A percentile compares a stretch with the other conserved stretches of the same genome.
phyloP scores from a whole-genome alignment of 1,139 yeast species.

The Saccharomycopsis phalli region DNA sequence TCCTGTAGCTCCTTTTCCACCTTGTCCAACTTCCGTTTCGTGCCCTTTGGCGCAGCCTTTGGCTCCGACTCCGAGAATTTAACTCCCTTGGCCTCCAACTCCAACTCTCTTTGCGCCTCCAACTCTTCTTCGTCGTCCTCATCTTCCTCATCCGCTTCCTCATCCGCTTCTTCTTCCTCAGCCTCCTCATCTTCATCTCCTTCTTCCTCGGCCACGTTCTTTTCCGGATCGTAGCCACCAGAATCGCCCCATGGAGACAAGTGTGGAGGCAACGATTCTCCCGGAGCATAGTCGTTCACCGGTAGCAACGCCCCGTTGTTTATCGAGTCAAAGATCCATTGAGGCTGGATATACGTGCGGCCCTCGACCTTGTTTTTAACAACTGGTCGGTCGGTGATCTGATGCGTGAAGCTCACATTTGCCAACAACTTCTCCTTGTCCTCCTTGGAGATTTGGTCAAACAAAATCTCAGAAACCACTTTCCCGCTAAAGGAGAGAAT shows the following conservation, averaged over 20 bases:
- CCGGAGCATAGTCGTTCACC: constrained; percentile 81
- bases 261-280: constrained; percentile 94
- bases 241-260: constrained; percentile 99
- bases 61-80: constrained; percentile 50
- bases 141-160: constrained; percentile 42
- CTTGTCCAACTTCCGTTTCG: constrained; percentile 28
- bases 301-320: constrained; percentile 69
- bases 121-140: constrained; percentile 42
- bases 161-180: constrained; percentile 40
- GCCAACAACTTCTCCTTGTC: constrained; percentile 5
- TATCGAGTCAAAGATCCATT: constrained; percentile 92
- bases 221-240: constrained; percentile 73
- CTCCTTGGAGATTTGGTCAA: constrained; percentile 51
- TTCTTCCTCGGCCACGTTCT: constrained; percentile 25
- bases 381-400: constrained; percentile 87
- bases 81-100: constrained; percentile 84
- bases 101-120: constrained; percentile 74
- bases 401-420: constrained; percentile 62
- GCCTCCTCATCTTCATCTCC: constrained; percentile 28
- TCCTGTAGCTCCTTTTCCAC: constrained; percentile 48
- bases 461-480: constrained; percentile 75
- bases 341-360: constrained; percentile 92
- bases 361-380: constrained; percentile 73
- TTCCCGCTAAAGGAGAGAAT: constrained; percentile 84
- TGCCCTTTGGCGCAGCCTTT: constrained; percentile 27